Conservation (phyloP, 805 yeast species). For the Komagataella populi region DNA sequence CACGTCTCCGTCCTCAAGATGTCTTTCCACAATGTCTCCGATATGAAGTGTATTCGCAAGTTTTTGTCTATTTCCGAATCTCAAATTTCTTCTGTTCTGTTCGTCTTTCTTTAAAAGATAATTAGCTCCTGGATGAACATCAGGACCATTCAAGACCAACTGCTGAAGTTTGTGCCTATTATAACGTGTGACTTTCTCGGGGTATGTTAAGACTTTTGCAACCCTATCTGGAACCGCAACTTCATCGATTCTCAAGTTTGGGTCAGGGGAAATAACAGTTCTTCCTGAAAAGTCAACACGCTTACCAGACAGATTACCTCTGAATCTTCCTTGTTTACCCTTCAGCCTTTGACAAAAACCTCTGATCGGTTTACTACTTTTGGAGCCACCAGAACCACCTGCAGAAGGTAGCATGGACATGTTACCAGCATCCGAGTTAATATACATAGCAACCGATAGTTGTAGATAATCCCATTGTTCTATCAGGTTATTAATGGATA, state of each 20-base stretch:
- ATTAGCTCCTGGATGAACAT: conserved; percentile 92
- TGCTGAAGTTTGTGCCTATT: conserved; percentile 66
- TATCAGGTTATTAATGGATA: conserved; percentile 85
- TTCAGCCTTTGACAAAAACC: conserved; percentile 95
- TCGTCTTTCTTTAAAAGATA: conserved; percentile 76
- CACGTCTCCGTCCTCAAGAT: conserved; percentile 92
- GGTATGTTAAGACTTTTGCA: conserved; percentile 90
- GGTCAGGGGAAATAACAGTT: conserved; percentile 98
- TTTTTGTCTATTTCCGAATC: conserved; percentile 75
- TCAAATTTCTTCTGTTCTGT: conserved; percentile 71
- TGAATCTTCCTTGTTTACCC: conserved; percentile 97
- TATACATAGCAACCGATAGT: conserved; percentile 91
- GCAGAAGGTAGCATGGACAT: conserved; percentile 67
- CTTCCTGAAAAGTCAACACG: conserved; percentile 98
- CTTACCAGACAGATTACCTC: conserved; percentile 96
- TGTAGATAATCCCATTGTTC: conserved; percentile 98
- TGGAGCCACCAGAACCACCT: conserved; percentile 23
- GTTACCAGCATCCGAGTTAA: conserved; percentile 86
- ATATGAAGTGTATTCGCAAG: conserved; percentile 63
- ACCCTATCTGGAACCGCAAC: conserved; percentile 98
- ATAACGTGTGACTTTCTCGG: conserved; percentile 86
- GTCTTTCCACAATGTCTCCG: conserved; percentile 95
- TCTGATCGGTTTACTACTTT: conserved; percentile 68
- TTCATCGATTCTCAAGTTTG: conserved; percentile 86
- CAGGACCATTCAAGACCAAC: conserved; percentile 75